Evolutionary conservation across 176 grass and related monocot genomes (phyloP), one percentile per base, ranked within the genome.

Genomic region (Phoenix roebelenii): DNA sequence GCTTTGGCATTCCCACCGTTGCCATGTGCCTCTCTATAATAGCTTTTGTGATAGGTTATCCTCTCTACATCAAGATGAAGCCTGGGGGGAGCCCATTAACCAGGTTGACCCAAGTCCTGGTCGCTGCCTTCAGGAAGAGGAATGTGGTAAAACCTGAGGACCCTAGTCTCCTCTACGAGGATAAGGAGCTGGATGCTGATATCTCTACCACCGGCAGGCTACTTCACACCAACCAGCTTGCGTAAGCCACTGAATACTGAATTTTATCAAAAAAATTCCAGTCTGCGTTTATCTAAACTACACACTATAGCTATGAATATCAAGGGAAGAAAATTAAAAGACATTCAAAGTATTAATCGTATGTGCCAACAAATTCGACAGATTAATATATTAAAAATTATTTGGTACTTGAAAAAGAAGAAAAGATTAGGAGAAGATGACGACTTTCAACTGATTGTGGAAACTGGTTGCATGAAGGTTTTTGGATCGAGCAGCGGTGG

Each of bases 401-500:
- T 35, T 35, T 35, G 0, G 25, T 28, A 28, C 25, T 28, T 28
- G 4, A 5, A 28, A 28, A 28, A 4, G 0, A 4, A 28, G 26
- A 28, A 28, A 28, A 28, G 26, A 3, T 28, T 4, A 28, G 26
- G 2, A 28, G 26, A 28, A 20, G 20, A 20, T 20, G 20, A 20
- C 0, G 6, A 30, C 28, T 6, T 30, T 5, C 1, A 6, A 6
- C 28, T 30, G 5, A 44, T 44, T 14, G 10, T 44, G 10, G 10
- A 44, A 14, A 14, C 10, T 3, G 3, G 9, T 44, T 7, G 35
- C 35, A 44, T 65, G 30, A 12, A 95, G 89, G 75, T 88, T 67
- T 68, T 70, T 95, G 57, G 89, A 95, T 55, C 83, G 82, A 67
- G 84, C 89, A 18, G 84, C 89, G 3, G 79, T 95, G 5, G 78